Conservation (phyloP, 495 filamentous ascomycete species). For the Terfezia claveryi region DNA sequence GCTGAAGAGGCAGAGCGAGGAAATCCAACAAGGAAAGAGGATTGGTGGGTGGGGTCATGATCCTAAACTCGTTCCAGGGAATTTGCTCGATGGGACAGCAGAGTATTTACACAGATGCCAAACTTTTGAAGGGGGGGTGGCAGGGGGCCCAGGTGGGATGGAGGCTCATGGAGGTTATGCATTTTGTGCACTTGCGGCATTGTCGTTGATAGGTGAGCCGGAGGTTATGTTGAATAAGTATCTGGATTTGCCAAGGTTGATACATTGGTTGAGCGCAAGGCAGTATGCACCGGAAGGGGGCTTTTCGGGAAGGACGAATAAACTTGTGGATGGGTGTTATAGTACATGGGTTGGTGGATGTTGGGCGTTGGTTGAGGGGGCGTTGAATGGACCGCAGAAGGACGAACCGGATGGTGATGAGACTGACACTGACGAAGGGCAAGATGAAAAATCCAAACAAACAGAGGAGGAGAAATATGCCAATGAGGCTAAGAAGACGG, state of each 20-base stretch:
- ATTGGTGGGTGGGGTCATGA: conserved; percentile 11
- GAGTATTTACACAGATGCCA: conserved; percentile 74
- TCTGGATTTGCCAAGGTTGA: conserved; percentile 52
- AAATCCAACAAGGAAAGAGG: neutral
- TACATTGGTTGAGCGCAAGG: conserved; percentile 70
- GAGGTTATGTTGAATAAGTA: conserved; percentile 44
- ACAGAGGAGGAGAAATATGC: no score
- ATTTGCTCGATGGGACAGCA: conserved; percentile 42
- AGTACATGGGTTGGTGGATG: conserved; percentile 92
- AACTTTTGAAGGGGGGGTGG: conserved; percentile 84
- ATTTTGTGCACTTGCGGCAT: conserved; percentile 75
- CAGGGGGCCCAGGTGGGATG: conserved; percentile 43
- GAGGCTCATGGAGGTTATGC: conserved; percentile 96
- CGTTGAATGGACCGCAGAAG: conserved; percentile 30
- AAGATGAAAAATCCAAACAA: neutral
- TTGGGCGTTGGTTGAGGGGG: conserved; percentile 77
- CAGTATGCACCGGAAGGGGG: conserved; percentile 87
- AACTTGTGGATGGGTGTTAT: conserved; percentile 93
- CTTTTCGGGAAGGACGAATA: conserved; percentile 84
- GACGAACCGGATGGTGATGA: neutral
- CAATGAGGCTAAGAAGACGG: neutral
- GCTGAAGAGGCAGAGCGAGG: conserved; percentile 15
- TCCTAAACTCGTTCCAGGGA: conserved; percentile 16
- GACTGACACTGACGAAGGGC: neutral
- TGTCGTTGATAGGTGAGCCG: conserved; percentile 63